phyloP scores from a whole-genome alignment of 2,329 filamentous ascomycete genomes.

The Verticillium isaacii region DNA sequence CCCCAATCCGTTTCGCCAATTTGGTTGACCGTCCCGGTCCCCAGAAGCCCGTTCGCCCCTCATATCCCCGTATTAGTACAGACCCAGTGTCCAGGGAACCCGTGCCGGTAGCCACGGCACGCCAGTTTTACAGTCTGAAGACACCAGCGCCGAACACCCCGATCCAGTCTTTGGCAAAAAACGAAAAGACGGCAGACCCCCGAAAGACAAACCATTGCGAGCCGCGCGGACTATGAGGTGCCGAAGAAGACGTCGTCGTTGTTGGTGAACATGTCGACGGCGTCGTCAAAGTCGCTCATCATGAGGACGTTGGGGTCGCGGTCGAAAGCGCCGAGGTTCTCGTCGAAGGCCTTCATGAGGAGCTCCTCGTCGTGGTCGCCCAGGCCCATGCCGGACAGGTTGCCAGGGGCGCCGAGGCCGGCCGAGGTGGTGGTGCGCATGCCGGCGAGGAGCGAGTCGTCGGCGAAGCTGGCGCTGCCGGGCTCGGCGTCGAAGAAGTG shows the following conservation, averaged over 20 bases:
- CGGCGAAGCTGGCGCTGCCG: conserved; percentile 20
- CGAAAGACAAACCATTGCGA: background rate
- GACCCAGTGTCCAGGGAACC: background rate
- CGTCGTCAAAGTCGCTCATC: conserved; percentile 44
- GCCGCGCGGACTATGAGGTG: conserved; percentile 17
- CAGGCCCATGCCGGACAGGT: conserved; percentile 19
- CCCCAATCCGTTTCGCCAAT: background rate
- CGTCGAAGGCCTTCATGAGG: conserved; percentile 34
- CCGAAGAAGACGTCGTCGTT: conserved; percentile 50
- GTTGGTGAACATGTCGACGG: conserved; percentile 45
- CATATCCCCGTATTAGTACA: background rate
- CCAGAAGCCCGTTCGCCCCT: background rate
- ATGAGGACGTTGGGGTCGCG: conserved; percentile 43
- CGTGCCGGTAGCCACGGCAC: background rate
- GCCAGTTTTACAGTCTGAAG: background rate
- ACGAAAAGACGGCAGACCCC: background rate
- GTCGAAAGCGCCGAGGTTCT: conserved; percentile 35
- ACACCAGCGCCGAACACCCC: background rate
- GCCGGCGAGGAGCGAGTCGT: conserved; percentile 21
- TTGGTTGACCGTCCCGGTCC: background rate
- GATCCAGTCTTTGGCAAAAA: background rate
- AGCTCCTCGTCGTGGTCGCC: conserved; percentile 40
- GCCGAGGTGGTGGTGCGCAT: conserved; percentile 11
- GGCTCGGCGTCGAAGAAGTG: conserved; percentile 43
- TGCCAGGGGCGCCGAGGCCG: background rate